Evolutionary conservation across 2,329 filamentous ascomycete genomes (phyloP).

Genomic region (Endocalyx cinctus): DNA sequence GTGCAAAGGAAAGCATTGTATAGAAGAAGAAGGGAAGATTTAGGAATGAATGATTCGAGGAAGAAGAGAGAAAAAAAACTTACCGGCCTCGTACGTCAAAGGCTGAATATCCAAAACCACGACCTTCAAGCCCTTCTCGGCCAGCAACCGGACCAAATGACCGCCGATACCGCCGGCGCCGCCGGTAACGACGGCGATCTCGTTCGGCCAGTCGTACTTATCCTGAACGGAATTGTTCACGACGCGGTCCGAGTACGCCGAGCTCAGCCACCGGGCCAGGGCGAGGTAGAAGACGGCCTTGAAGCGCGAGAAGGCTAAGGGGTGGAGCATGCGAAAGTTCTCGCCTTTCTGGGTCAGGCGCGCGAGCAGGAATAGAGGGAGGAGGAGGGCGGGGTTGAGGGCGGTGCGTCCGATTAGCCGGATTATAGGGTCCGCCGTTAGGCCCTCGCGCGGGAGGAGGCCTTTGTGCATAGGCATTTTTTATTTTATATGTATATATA

Average conservation of each 20-base stretch:
- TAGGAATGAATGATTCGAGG: no score
- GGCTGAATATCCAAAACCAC: constrained; percentile 67
- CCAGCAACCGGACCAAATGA: constrained; percentile 60
- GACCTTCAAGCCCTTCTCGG: constrained; percentile 60
- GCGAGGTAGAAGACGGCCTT: constrained; percentile 50
- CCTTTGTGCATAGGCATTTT: constrained; percentile 47
- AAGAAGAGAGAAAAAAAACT: no score
- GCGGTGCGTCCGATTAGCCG: constrained; percentile 54
- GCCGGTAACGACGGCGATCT: constrained; percentile 71
- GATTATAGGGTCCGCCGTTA: constrained; percentile 57
- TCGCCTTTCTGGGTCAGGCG: constrained; percentile 60
- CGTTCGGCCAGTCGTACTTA: constrained; percentile 60
- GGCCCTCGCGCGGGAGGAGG: constrained; percentile 51
- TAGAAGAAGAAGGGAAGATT: no score
- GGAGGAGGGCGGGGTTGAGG: constrained; percentile 59
- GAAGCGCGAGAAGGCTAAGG: constrained; percentile 46
- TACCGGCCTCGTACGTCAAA: constrained; percentile 20
- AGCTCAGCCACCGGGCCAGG: constrained; percentile 42
- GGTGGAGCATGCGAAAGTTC: constrained; percentile 48
- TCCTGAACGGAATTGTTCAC: constrained; percentile 48
- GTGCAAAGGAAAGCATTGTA: no score
- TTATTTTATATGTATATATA: no score
- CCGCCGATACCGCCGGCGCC: constrained; percentile 71
- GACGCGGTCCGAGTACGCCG: constrained; percentile 45
- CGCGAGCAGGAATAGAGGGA: constrained; percentile 59